Base-by-base conservation (phyloP, 257 asterid genomes). In the Nicotiana tomentosiformis region DNA sequence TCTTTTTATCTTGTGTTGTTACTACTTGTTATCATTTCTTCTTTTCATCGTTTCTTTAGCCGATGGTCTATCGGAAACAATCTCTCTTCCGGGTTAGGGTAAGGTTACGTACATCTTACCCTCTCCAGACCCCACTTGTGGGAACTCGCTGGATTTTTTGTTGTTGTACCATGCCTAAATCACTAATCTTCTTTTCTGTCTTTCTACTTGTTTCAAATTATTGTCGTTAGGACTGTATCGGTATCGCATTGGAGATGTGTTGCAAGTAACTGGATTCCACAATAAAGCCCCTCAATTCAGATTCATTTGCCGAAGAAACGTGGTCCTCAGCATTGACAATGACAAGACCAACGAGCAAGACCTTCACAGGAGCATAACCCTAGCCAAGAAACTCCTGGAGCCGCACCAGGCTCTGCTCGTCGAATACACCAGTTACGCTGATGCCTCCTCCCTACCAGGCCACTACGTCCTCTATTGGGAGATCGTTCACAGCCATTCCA, bases 391-490 rank as follows among this genome's bases (percentile, higher is more conserved):
- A 77, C 91, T 83, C 80, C 83, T 90, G 16, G 93, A 90, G 86
- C 93, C 93, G 46, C 89, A 86, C 87, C 89, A 89, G 65, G 89
- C 91, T 2, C 86, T 91, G 72, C 93, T 93, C 12, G 86, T 89
- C 9, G 97, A 93, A 86, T 91, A 93, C 90, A 93, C 97, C 43
- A 91, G 97, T 84, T 90, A 84, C 78, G 96, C 97, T 35, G 97
- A 93, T 82, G 79, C 96, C 37, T 88, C 94, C 67, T 87, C 93
- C 49, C 86, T 89, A 67, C 97, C 97, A 49, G 97, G 97, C 32
- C 97, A 93, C 90, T 93, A 93, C 62, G 96, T 91, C 85, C 88
- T 93, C 83, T 93, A 82, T 74, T 93, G 97, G 97, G 97, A 93
- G 88, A 88, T 93, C 81, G 85, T 56, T 29, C 81, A 90, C 67